Conservation (phyloP, 2,329 filamentous ascomycete genomes). For the Aspergillus tamarii region DNA sequence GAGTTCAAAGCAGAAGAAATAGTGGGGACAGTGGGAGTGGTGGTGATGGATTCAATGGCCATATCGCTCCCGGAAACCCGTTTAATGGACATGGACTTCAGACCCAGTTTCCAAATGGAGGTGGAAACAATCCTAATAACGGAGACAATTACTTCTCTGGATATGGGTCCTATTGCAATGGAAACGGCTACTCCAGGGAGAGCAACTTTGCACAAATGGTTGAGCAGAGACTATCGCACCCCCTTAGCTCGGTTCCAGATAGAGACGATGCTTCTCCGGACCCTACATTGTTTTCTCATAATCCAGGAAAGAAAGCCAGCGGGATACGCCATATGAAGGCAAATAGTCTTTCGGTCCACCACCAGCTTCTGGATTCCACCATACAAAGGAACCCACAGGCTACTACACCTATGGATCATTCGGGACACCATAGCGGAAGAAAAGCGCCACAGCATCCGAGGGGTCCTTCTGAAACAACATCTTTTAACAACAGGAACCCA, state of each 20-base stretch:
- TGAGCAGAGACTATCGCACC: background rate
- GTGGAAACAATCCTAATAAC: background rate
- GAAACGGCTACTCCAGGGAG: background rate
- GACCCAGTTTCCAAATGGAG: background rate
- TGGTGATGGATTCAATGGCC: constrained; percentile 7
- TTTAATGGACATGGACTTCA: constrained; percentile 2
- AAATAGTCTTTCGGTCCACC: background rate
- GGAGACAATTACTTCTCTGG: background rate
- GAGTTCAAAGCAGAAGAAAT: constrained; percentile 14
- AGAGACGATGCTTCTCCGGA: background rate
- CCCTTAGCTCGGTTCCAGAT: background rate
- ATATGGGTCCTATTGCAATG: background rate
- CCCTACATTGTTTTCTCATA: background rate
- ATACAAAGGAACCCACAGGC: background rate
- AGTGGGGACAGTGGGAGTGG: constrained; percentile 11
- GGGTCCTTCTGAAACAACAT: background rate
- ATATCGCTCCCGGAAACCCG: background rate
- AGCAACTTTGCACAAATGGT: background rate
- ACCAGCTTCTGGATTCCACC: background rate
- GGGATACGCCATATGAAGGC: background rate
- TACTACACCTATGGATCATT: background rate
- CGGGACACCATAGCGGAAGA: too few relatives aligned
- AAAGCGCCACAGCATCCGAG: background rate
- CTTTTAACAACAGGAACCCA: background rate
- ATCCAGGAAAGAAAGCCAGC: background rate